Conservation (phyloP, 805 yeast species). For the Metschnikowia peoriensis region DNA sequence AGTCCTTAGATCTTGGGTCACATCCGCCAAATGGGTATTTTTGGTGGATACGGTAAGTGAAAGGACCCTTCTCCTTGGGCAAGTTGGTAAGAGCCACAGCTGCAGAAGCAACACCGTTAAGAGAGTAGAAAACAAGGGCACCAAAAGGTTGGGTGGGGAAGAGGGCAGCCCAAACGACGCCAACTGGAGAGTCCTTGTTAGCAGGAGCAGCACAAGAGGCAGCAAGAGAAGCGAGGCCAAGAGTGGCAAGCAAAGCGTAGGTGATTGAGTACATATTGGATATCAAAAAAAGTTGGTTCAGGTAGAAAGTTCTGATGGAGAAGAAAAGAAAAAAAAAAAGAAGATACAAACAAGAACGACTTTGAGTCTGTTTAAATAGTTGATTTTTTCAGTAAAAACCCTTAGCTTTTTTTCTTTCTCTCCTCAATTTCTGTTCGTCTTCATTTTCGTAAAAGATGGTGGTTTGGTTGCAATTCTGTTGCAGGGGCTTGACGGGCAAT, state of each 20-base stretch:
- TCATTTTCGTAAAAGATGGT: too few species aligned
- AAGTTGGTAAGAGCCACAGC: background rate
- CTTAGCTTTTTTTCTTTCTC: too few species aligned
- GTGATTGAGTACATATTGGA: background rate
- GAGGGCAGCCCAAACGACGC: background rate
- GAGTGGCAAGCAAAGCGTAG: background rate
- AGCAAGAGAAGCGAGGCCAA: constrained; percentile 1
- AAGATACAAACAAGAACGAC: background rate
- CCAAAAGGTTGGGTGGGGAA: background rate
- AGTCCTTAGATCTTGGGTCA: background rate
- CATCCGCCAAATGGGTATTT: background rate
- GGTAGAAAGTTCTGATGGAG: background rate
- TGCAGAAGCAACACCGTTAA: background rate
- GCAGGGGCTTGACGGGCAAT: too few species aligned
- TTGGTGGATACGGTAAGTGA: background rate
- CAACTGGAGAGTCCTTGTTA: constrained; percentile 1
- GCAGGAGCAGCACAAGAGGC: constrained; percentile 3
- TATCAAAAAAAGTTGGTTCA: background rate
- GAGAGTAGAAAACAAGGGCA: constrained; percentile 1
- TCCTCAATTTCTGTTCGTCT: too few species aligned
- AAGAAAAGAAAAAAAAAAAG: too few species aligned
- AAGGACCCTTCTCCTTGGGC: background rate
- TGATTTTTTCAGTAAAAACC: too few species aligned
- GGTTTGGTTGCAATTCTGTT: too few species aligned
- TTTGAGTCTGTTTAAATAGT: too few species aligned